Percentiles rank a stretch among this genome's conserved stretches.
Conservation (phyloP, 164 flowering plant genomes). For the Stephania cephalantha region DNA sequence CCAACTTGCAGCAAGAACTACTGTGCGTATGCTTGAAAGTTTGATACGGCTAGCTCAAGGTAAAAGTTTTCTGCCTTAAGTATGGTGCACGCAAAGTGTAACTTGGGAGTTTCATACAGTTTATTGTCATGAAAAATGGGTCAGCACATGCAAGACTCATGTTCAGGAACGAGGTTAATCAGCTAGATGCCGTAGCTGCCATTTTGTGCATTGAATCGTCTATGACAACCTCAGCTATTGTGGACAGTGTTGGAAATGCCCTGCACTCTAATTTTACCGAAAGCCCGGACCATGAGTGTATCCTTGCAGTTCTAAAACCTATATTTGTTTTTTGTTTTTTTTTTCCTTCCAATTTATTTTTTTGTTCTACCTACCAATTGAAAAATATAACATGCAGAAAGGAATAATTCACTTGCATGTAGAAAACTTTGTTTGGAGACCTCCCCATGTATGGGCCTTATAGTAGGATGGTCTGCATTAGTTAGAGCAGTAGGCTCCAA, state of each 20-base stretch:
- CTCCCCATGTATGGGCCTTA: no score
- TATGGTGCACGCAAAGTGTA: not conserved
- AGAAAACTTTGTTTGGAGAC: no score
- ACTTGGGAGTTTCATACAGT: not conserved
- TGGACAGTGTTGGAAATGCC: constrained; percentile 85
- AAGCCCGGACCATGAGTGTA: constrained; percentile 90
- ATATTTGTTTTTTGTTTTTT: not conserved
- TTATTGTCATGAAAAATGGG: constrained; percentile 13
- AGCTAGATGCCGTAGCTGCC: constrained; percentile 82
- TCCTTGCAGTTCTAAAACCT: constrained; percentile 34
- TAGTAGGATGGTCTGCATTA: no score
- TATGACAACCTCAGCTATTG: constrained; percentile 94
- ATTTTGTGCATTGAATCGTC: constrained; percentile 93
- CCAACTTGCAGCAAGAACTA: constrained; percentile 73
- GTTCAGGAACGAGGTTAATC: constrained; percentile 90
- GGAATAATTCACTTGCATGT: no score
- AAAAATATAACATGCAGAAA: not conserved
- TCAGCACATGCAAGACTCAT: constrained; percentile 96
- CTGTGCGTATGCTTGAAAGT: constrained; percentile 96
- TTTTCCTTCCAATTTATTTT: not conserved
- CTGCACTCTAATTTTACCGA: constrained; percentile 89
- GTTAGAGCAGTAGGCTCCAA: no score
- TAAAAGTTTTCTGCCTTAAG: constrained; percentile 11
- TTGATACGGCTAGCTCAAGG: constrained; percentile 95
- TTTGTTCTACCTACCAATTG: not conserved